Percentiles rank a stretch among this genome's conserved stretches.
Conservation (phyloP, 192 early-diverging fungal species). For the Rhizoclosmatium globosum region DNA sequence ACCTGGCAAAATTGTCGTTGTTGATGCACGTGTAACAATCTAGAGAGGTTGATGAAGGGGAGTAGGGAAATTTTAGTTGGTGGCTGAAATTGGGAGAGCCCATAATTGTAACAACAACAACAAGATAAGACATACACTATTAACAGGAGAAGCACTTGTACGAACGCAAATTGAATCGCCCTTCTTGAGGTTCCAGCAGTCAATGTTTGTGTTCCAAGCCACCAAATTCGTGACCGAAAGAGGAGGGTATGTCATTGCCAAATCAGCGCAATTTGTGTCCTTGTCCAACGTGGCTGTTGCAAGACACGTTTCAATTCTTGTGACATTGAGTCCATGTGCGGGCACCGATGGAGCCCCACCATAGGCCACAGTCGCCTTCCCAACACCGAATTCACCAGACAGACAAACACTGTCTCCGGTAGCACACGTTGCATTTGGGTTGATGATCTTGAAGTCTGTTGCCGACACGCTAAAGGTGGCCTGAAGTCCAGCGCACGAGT, state of each 20-base stretch:
- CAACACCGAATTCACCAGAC: background rate
- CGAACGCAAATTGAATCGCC: background rate
- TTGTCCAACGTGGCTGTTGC: background rate
- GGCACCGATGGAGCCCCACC: background rate
- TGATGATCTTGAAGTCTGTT: background rate
- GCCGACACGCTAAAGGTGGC: background rate
- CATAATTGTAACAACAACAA: no score
- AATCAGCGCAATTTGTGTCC: background rate
- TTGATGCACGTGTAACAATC: no score
- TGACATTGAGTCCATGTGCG: background rate
- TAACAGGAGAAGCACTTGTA: no score
- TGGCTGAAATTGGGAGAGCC: no score
- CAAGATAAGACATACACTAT: no score
- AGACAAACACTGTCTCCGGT: background rate
- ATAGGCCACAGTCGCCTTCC: background rate
- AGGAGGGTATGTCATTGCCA: background rate
- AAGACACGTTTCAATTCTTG: background rate
- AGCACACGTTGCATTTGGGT: background rate
- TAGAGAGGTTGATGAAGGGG: no score
- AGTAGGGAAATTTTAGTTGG: no score
- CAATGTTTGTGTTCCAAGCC: background rate
- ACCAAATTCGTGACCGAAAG: background rate
- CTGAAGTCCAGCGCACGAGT: background rate
- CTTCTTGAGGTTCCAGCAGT: background rate
- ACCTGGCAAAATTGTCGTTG: no score